These are phyloP conservation scores for Penicillium silybi DNA, from an alignment of 495 filamentous ascomycete genomes.

Conservation along the genomic window DNA sequence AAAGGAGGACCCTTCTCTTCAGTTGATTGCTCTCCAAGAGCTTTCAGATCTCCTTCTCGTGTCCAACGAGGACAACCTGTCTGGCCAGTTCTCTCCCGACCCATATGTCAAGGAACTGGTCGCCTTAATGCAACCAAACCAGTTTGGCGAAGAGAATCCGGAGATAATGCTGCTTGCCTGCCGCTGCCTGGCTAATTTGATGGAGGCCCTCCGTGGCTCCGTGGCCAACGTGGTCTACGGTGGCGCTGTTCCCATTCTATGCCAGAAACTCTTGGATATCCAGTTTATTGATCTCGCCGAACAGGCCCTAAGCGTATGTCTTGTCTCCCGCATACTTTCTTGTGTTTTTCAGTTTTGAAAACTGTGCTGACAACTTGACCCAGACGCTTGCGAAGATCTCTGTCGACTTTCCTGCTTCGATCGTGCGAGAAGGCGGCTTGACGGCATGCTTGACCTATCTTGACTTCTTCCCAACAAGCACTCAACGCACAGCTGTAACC, in stretches of 20 bases:
- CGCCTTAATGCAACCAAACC: slow-evolving; percentile 82
- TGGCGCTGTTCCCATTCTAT: slow-evolving; percentile 88
- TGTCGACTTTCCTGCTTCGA: slow-evolving; percentile 89
- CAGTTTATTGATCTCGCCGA: slow-evolving; percentile 96
- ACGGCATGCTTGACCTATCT: slow-evolving; percentile 91
- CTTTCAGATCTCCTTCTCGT: slow-evolving; percentile 89
- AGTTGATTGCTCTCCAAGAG: slow-evolving; percentile 89
- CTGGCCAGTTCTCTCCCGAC: slow-evolving; percentile 93
- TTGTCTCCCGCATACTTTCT: too few relatives aligned
- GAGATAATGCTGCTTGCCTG: slow-evolving; percentile 98
- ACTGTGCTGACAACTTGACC: background rate
- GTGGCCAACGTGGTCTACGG: slow-evolving; percentile 96
- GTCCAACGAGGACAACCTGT: slow-evolving; percentile 94
- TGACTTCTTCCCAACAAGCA: slow-evolving; percentile 97
- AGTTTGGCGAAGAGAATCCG: slow-evolving; percentile 84
- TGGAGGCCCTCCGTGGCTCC: slow-evolving; percentile 92
- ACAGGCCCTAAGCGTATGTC: slow-evolving; percentile 81
- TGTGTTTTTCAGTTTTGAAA: too few relatives aligned
- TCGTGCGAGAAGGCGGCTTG: slow-evolving; percentile 92
- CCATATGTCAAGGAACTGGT: slow-evolving; percentile 95
- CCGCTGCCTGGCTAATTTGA: slow-evolving; percentile 92
- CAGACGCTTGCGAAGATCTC: slow-evolving; percentile 96
- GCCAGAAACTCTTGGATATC: slow-evolving; percentile 90
- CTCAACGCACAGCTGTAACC: slow-evolving; percentile 92
- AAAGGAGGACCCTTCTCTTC: slow-evolving; percentile 83